Base-by-base conservation (phyloP, 768 basidiomycete species). In the Lactifluus subvellereus region DNA sequence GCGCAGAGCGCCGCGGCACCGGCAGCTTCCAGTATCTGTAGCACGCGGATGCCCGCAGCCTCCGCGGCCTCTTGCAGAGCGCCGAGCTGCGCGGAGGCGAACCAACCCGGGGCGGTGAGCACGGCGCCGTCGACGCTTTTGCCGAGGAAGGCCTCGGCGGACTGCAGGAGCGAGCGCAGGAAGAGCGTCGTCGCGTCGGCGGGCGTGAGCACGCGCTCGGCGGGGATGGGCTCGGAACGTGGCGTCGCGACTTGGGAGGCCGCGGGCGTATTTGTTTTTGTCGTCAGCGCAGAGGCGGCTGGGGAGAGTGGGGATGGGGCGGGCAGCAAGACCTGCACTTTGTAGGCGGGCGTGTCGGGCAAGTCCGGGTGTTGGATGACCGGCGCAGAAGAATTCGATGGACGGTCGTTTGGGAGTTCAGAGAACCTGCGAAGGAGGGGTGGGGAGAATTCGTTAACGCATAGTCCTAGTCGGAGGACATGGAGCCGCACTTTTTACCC, bases 111-210 rank as follows among this genome's bases (percentile, higher is more conserved):
- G 7, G 90, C 81, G 58, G 86, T 84, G 72, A 98, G 83, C 61
- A 98, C 96, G 27, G 91, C 89, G 47, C 89, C 90, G 49, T 83
- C 76, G 40, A 91, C 79, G 33, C 83, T 81, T 71, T 84, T 86
- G 13, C 94, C 93, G 13, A 98, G 82, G 75, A 95, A 98, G 72
- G 94, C 93, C 68, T 87, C 84, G 6, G 95, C 96, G 42, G 91
- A 94, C 66, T 89, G 80, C 64, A 93, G 75, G 38, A 99, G 84
- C 3, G 89, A 91, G 57, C 79, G 78, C 42, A 99, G 80, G 82
- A 96, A 98, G 69, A 94, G 83, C 45, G 88, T 82, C 35, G 91
- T 84, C 13, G 88, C 89, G 70, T 98, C 94, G 18, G 86, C 84
- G 2, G 89, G 87, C 51, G 91, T 91, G 32, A 98, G 79, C 61